These are phyloP conservation scores for Lactarius sanguifluus DNA, from an alignment of 768 basidiomycete genomes.

Conservation along the genomic window DNA sequence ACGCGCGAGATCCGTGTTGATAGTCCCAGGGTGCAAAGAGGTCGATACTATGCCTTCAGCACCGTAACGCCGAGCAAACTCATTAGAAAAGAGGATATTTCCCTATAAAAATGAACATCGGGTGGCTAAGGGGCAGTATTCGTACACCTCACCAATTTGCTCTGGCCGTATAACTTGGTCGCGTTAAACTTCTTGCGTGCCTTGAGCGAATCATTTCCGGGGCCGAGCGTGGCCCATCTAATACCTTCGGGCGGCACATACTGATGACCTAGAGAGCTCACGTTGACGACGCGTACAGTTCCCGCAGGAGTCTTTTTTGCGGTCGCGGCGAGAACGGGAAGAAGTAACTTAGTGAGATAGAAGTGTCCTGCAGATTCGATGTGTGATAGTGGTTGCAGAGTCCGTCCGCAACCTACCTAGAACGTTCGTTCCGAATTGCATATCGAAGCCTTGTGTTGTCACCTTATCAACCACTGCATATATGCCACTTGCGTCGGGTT, in stretches of 20 bases:
- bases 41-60: conserved; percentile 47
- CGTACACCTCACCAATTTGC: conserved; percentile 23
- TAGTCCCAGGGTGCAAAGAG: conserved; percentile 40
- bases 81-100: conserved; percentile 45
- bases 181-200: conserved; percentile 21
- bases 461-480: conserved; percentile 34
- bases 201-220: conserved; percentile 7
- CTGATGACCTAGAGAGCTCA: conserved; percentile 33
- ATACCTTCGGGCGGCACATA: conserved; percentile 33
- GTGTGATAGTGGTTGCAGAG: neutral
- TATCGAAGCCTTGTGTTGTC: conserved; percentile 38
- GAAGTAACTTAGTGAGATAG: conserved; percentile 37
- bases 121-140: neutral
- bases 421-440: conserved; percentile 40
- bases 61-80: conserved; percentile 44
- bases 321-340: conserved; percentile 36
- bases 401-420: conserved; percentile 28
- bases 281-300: conserved; percentile 35
- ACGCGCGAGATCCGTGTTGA: conserved; percentile 26
- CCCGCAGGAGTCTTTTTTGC: conserved; percentile 33
- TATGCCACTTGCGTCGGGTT: conserved; percentile 36
- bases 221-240: conserved; percentile 20
- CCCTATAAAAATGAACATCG: conserved; percentile 36
- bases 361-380: conserved; percentile 35
- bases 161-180: conserved; percentile 25